These are phyloP conservation scores for Cyclostephanos invisitatus DNA, from an alignment of 108 stramenopile species.

Conservation along the genomic window DNA sequence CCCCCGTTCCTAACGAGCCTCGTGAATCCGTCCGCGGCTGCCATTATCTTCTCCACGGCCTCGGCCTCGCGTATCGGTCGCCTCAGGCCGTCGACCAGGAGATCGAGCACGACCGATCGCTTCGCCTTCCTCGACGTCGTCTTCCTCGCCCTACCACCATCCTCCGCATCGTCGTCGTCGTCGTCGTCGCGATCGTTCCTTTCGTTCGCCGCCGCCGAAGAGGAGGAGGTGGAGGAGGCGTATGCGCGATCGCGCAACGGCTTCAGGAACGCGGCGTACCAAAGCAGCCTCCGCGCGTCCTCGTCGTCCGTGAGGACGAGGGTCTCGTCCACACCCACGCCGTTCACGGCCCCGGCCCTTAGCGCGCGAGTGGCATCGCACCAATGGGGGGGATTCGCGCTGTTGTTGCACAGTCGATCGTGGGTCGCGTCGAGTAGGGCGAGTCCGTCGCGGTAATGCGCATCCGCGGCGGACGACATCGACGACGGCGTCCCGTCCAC, in stretches of 20 bases:
- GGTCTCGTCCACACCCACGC: conserved; percentile 48
- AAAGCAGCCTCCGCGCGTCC: conserved; percentile 75
- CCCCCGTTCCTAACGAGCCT: conserved; percentile 58
- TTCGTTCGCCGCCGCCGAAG: neutral
- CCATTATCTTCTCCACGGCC: conserved; percentile 72
- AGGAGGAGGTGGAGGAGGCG: no score
- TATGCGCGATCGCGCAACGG: conserved; percentile 51
- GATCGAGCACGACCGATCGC: no score
- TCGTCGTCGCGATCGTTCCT: conserved; percentile 25
- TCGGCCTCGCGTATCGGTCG: conserved; percentile 73
- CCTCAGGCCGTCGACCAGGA: neutral
- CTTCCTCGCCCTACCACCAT: conserved; percentile 27
- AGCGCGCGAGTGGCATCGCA: conserved; percentile 50
- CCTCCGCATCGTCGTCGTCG: conserved; percentile 41
- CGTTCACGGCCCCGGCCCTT: conserved; percentile 43
- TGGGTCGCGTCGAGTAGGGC: conserved; percentile 58
- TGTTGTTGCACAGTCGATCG: conserved; percentile 72
- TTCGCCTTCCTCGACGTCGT: no score
- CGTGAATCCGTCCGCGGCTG: conserved; percentile 75
- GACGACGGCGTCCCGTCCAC: neutral
- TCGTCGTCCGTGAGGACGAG: conserved; percentile 64
- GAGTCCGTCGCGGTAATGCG: conserved; percentile 58
- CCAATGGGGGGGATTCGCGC: conserved; percentile 69
- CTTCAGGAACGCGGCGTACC: conserved; percentile 86
- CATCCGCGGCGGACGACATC: conserved; percentile 4